A percentile compares a stretch with the other conserved stretches of the same genome.
phyloP scores from a whole-genome alignment of 108 stramenopile species.

The Schizochytrium sp. region DNA sequence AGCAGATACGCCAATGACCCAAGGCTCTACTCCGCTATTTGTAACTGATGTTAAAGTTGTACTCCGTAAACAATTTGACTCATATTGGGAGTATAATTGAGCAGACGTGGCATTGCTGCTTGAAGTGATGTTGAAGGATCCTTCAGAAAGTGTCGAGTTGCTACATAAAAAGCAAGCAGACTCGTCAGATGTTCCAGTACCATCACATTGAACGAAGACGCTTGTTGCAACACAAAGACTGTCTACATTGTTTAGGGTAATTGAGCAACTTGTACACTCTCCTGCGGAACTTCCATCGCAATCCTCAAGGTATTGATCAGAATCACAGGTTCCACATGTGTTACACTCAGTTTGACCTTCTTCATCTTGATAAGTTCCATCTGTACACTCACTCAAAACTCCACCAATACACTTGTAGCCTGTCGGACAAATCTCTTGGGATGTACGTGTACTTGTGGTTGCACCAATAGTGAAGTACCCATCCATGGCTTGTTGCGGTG shows the following conservation, averaged over 20 bases:
- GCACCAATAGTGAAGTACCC: not conserved
- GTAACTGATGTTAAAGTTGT: too few species aligned
- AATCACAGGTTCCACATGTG: not conserved
- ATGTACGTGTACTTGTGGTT: not conserved
- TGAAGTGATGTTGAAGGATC: not conserved
- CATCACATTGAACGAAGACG: not conserved
- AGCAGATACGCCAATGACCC: not conserved
- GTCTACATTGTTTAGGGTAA: not conserved
- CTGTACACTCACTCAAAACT: not conserved
- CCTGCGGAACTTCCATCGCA: not conserved
- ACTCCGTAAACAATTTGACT: too few species aligned
- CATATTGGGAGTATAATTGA: too few species aligned
- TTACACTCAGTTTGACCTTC: constrained; percentile 5
- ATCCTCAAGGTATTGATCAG: not conserved
- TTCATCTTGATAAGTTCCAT: constrained; percentile 23
- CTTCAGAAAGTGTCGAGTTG: not conserved
- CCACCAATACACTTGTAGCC: constrained; percentile 26
- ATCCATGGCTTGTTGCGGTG: not conserved
- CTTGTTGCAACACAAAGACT: not conserved
- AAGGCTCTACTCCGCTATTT: constrained; percentile 9
- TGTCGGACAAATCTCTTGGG: not conserved
- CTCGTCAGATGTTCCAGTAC: not conserved
- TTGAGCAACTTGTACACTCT: not conserved
- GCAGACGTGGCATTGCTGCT: too few species aligned
- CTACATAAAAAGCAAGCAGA: constrained; percentile 1